These are phyloP conservation scores for Xylaria venustula DNA, from an alignment of 495 filamentous ascomycete species.

Conservation along the genomic window DNA sequence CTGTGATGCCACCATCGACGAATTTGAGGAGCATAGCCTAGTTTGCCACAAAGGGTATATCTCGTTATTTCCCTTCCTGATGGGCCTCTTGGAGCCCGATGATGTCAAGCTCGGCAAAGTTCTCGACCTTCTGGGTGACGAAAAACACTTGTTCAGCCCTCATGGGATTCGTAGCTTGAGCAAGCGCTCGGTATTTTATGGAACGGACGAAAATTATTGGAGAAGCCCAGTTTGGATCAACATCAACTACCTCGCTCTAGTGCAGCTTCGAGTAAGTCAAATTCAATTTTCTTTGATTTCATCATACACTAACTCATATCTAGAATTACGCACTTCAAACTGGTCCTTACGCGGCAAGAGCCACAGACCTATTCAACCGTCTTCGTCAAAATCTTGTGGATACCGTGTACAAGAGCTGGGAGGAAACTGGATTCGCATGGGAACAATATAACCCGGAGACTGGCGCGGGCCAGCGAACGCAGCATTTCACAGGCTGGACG, in stretches of 20 bases:
- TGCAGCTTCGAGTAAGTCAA: constrained; percentile 73
- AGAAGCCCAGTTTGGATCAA: constrained; percentile 95
- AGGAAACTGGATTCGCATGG: constrained; percentile 94
- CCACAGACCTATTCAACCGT: constrained; percentile 69
- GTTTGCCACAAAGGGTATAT: constrained; percentile 98
- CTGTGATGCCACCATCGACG: constrained; percentile 95
- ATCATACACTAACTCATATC: constrained; percentile 12
- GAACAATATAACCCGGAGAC: constrained; percentile 97
- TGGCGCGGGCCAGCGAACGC: constrained; percentile 86
- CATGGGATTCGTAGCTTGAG: constrained; percentile 86
- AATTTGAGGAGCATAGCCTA: constrained; percentile 83
- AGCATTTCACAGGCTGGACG: constrained; percentile 99
- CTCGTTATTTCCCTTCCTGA: constrained; percentile 89
- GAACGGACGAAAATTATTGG: constrained; percentile 96
- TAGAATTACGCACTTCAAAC: constrained; percentile 55
- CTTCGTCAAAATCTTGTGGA: constrained; percentile 83
- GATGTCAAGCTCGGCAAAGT: constrained; percentile 69
- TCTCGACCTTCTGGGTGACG: constrained; percentile 74
- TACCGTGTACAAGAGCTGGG: constrained; percentile 85
- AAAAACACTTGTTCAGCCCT: constrained; percentile 82
- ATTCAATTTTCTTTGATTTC: constrained; percentile 16
- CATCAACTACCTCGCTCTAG: constrained; percentile 89
- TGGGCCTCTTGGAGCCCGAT: constrained; percentile 68
- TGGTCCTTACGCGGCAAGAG: constrained; percentile 68
- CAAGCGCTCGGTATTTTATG: constrained; percentile 77